These are phyloP conservation scores for Debaryomyces singareniensis DNA, from an alignment of 1,139 yeast genomes.

Conservation along the genomic window DNA sequence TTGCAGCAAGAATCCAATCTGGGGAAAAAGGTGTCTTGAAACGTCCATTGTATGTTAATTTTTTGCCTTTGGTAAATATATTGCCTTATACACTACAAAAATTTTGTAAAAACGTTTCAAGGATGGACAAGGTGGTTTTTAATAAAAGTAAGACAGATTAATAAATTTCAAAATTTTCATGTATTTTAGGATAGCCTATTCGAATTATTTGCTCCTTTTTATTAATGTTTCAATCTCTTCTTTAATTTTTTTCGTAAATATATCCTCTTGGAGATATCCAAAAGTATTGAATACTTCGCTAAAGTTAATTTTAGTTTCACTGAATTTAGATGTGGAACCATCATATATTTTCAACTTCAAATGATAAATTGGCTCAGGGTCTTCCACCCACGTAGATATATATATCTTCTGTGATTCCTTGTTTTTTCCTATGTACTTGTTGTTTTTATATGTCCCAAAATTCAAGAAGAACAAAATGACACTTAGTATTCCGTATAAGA, in stretches of 20 bases:
- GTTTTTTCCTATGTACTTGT: slow-evolving; percentile 52
- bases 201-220: slow-evolving; percentile 10
- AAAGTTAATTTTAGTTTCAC: slow-evolving; percentile 27
- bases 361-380: slow-evolving; percentile 40
- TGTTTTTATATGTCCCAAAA: slow-evolving; percentile 39
- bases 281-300: slow-evolving; percentile 40
- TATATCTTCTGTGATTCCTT: slow-evolving; percentile 29
- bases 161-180: background rate
- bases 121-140: slow-evolving; percentile 41
- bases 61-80: slow-evolving; percentile 46
- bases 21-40: slow-evolving; percentile 52
- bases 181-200: background rate
- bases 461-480: slow-evolving; percentile 42
- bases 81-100: slow-evolving; percentile 47
- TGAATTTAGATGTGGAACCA: slow-evolving; percentile 13
- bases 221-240: slow-evolving; percentile 18
- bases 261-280: slow-evolving; percentile 41
- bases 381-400: slow-evolving; percentile 31
- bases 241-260: slow-evolving; percentile 24
- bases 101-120: slow-evolving; percentile 42
- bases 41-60: slow-evolving; percentile 55
- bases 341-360: slow-evolving; percentile 25
- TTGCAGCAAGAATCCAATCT: slow-evolving; percentile 30
- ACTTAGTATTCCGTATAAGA: slow-evolving; percentile 53
- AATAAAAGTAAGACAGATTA: slow-evolving; percentile 3